Evolutionary conservation across 345 rosid genomes (phyloP), one percentile per base, ranked within the genome.

Genomic region (Populus euphratica): DNA sequence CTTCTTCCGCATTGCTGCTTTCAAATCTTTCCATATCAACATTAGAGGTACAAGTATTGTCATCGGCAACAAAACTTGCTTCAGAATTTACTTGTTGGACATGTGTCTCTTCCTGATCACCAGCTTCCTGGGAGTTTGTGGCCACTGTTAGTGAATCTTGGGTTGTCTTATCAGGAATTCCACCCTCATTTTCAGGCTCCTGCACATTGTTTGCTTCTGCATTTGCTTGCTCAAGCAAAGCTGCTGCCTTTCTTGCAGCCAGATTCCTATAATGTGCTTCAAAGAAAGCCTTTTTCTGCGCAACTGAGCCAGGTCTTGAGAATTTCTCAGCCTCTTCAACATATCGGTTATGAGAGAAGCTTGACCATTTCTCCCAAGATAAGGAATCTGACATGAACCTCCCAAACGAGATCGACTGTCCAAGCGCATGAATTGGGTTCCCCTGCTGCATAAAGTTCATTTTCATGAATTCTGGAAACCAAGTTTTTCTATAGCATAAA

Each of bases 231-330:
- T 76, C 81, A 43, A 79, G 85, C 80, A 78, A 72, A 6, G 88
- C 88, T 17, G 83, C 86, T 13, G 85, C 86, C 75, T 82, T 87
- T 76, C 82, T 79, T 20, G 87, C 87, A 33, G 89, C 89, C 27
- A 85, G 77, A 5, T 73, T 63, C 76, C 68, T 85, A 73, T 81
- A 85, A 67, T 87, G 89, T 33, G 89, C 87, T 78, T 87, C 89
- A 41, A 87, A 87, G 85, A 85, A 87, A 38, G 89, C 87, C 74
- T 85, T 87, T 80, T 80, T 87, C 83, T 87, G 87, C 0, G 87
- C 89, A 62, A 87, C 89, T 1, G 87, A 87, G 7, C 89, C 89
- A 2, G 89, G 89, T 23, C 75, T 80, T 25, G 87, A 78, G 73
- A 73, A 85, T 70, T 76, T 85, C 82, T 87, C 86, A 1, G 89